Evolutionary conservation across 2,329 filamentous ascomycete species (phyloP), one percentile per base, ranked within the genome.

Genomic region (Cytospora mali): DNA sequence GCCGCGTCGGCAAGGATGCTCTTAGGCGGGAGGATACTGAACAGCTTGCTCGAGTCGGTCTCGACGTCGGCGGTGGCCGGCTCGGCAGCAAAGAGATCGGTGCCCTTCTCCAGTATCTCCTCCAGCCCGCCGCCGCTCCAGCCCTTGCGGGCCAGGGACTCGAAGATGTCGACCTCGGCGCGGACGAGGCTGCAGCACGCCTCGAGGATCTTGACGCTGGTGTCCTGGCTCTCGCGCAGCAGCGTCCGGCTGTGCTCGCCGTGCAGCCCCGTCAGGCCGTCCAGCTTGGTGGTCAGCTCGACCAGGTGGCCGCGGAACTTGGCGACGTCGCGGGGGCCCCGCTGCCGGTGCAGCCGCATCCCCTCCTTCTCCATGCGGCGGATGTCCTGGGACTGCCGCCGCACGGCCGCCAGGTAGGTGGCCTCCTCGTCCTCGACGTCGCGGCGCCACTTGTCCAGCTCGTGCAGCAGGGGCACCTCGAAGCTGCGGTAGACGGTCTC

Each of bases 81-180:
- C 48, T 71, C 69, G 18, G 68, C 66, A 10, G 61, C 83, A 64
- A 88, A 87, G 21, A 89, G 74, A 70, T 90, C 87, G 39, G 80
- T 79, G 10, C 86, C 87, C 69, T 82, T 84, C 64, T 89, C 87
- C 3, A 90, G 75, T 4, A 90, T 74, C 35, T 89, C 87, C 64
- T 89, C 87, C 29, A 90, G 75, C 0, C 87, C 87, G 31, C 87
- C 87, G 42, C 87, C 87, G 23, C 77, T 83, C 87, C 87, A 89
- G 9, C 87, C 87, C 69, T 90, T 90, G 64, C 86, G 77, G 23
- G 87, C 87, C 27, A 90, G 75, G 27, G 83, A 79, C 75, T 90
- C 87, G 62, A 88, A 89, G 29, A 90, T 89, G 73, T 90, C 87
- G 23, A 90, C 84, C 75, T 90, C 87, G 60, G 87, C 87, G 21